A percentile compares a stretch with the other conserved stretches of the same genome.
Evolutionary conservation across 73 alveolate species (phyloP).

Genomic region (Tetrahymena thermophila): DNA sequence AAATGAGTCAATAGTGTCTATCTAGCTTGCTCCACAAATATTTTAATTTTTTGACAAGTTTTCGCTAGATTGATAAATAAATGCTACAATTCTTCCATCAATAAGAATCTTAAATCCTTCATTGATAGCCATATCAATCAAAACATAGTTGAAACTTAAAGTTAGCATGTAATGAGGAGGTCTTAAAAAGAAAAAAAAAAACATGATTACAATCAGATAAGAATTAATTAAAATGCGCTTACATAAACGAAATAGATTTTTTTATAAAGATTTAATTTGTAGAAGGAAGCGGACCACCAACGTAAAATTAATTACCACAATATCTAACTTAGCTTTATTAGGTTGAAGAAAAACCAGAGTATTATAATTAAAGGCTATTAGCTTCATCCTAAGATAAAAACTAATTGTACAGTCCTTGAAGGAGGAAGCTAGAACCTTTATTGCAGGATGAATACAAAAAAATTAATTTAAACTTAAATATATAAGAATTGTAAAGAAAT

Average conservation of each 20-base stretch:
- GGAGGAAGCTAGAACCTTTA: neutral
- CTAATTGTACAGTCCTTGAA: neutral
- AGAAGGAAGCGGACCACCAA: neutral
- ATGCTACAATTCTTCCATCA: neutral
- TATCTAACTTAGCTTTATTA: neutral
- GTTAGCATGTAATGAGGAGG: neutral
- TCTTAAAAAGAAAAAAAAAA: neutral
- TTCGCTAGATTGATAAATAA: neutral
- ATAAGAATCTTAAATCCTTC: neutral
- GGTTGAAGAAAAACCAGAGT: neutral
- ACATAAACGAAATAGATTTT: neutral
- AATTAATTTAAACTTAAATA: neutral
- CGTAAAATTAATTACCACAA: neutral
- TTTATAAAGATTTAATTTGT: neutral
- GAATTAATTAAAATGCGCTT: neutral
- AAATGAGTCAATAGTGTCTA: neutral
- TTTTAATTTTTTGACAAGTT: neutral
- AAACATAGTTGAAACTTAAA: neutral
- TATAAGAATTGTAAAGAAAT: neutral
- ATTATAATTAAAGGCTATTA: neutral
- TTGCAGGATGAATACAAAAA: neutral
- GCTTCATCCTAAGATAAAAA: neutral
- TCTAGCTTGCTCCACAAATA: neutral
- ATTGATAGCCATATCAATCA: neutral
- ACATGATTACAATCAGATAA: neutral